phyloP scores from a whole-genome alignment of 306 rosid species.

The Erythrophleum fordii region DNA sequence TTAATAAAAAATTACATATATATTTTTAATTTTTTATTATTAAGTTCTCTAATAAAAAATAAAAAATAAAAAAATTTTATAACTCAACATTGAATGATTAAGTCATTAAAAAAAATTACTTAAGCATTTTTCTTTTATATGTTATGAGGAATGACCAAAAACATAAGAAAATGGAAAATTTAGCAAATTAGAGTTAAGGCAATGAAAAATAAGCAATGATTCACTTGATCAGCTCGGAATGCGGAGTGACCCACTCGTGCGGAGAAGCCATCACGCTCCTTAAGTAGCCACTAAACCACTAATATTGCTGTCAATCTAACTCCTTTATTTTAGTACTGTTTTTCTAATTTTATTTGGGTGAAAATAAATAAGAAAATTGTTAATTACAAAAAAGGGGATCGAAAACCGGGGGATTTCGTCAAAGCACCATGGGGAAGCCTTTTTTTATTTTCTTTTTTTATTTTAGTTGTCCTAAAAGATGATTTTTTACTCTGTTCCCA shows the following conservation, averaged over 20 bases:
- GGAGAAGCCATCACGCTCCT: slow-evolving; percentile 60
- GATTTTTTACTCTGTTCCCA: slow-evolving; percentile 58
- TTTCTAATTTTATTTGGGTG: neutral
- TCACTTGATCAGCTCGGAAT: slow-evolving; percentile 53
- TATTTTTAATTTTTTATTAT: too few relatives aligned
- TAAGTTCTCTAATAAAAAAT: neutral
- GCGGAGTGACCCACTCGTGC: slow-evolving; percentile 75
- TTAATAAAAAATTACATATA: too few relatives aligned
- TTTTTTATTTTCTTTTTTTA: slow-evolving; percentile 27
- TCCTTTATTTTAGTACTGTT: neutral
- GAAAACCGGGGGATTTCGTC: slow-evolving; percentile 48
- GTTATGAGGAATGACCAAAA: neutral
- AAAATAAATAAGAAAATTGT: slow-evolving; percentile 29
- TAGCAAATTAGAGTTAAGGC: neutral
- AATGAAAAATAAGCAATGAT: slow-evolving; percentile 21
- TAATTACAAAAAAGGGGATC: slow-evolving; percentile 58
- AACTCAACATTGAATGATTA: too few relatives aligned
- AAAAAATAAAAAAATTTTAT: too few relatives aligned
- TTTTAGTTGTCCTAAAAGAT: slow-evolving; percentile 44
- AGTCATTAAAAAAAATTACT: too few relatives aligned
- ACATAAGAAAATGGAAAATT: slow-evolving; percentile 12
- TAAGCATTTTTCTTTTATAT: too few relatives aligned
- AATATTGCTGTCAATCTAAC: neutral
- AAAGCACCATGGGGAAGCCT: neutral
- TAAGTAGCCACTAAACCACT: slow-evolving; percentile 41